These are phyloP conservation scores for Leptographium galeiforme DNA, from an alignment of 2,329 filamentous ascomycete species.

Conservation along the genomic window DNA sequence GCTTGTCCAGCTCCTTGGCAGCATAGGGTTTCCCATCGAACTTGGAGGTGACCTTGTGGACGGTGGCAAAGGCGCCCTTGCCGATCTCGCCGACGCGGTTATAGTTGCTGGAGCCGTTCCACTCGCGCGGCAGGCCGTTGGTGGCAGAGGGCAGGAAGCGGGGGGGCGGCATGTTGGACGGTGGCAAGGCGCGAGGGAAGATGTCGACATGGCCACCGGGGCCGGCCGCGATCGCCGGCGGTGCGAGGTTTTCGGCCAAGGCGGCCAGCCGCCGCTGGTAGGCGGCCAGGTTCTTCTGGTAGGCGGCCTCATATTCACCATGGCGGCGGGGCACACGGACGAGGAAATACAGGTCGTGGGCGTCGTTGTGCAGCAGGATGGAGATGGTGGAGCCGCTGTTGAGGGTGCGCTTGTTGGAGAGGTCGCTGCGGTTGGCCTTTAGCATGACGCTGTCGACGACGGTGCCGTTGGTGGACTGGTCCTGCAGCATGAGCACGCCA, in stretches of 20 bases:
- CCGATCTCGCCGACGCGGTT: constrained; percentile 73
- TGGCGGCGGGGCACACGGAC: constrained; percentile 72
- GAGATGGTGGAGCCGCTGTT: constrained; percentile 60
- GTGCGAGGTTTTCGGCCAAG: constrained; percentile 16
- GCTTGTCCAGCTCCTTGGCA: constrained; percentile 90
- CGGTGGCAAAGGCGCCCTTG: constrained; percentile 87
- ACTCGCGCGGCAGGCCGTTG: constrained; percentile 41
- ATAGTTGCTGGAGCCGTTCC: constrained; percentile 75
- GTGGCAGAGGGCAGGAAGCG: constrained; percentile 15
- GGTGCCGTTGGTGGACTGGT: constrained; percentile 92
- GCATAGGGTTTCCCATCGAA: constrained; percentile 73
- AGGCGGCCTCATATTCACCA: constrained; percentile 49
- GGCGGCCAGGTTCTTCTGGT: constrained; percentile 51
- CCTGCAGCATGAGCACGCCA: constrained; percentile 80
- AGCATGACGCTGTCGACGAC: constrained; percentile 65
- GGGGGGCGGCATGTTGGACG: constrained; percentile 6
- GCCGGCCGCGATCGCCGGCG: constrained; percentile 20
- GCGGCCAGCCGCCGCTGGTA: constrained; percentile 40
- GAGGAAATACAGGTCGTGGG: constrained; percentile 60
- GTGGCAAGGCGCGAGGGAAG: constrained; percentile 11
- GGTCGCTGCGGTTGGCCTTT: constrained; percentile 19
- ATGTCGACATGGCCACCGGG: constrained; percentile 30
- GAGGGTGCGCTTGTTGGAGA: constrained; percentile 42
- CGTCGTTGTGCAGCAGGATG: constrained; percentile 42
- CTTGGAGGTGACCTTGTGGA: constrained; percentile 81